A percentile compares a stretch with the other conserved stretches of the same genome.
phyloP scores from a whole-genome alignment of 352 stramenopile species.

The Phytopythium oedochilum region DNA sequence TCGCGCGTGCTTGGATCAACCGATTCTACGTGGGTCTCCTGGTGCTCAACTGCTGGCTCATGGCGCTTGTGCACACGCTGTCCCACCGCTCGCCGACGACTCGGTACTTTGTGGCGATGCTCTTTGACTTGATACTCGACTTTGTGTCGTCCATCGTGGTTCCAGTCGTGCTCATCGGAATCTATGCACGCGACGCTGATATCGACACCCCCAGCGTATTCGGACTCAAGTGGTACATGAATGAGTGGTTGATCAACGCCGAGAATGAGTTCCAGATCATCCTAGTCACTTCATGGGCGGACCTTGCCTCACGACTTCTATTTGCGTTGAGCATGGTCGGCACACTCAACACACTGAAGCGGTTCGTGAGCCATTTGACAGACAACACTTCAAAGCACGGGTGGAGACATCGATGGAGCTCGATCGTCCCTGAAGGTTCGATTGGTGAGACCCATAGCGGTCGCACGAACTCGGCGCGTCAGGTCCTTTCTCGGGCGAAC shows the following conservation, averaged over 20 bases:
- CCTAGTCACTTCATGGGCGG: constrained; percentile 24
- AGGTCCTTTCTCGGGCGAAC: background rate
- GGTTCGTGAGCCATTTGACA: constrained; percentile 9
- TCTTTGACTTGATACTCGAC: constrained; percentile 32
- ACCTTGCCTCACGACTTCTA: constrained; percentile 17
- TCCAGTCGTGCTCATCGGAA: constrained; percentile 14
- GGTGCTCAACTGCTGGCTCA: constrained; percentile 20
- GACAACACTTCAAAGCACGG: background rate
- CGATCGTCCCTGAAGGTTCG: background rate
- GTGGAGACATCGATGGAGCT: constrained; percentile 1
- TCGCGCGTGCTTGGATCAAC: constrained; percentile 3
- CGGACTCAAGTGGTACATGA: constrained; percentile 31
- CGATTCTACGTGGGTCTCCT: constrained; percentile 10
- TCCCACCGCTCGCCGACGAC: constrained; percentile 11
- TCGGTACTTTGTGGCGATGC: constrained; percentile 16
- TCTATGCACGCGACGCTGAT: background rate
- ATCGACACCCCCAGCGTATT: background rate
- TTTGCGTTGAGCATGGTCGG: constrained; percentile 23
- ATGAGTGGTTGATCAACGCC: constrained; percentile 31
- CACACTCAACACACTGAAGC: constrained; percentile 32
- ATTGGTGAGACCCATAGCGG: no score
- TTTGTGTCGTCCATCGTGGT: constrained; percentile 31
- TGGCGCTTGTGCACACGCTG: constrained; percentile 22
- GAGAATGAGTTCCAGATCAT: constrained; percentile 46
- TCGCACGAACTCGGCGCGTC: no score